Percentiles rank a stretch among this genome's conserved stretches.
phyloP scores from a whole-genome alignment of 768 basidiomycete genomes.

The Kwoniella mangroviensis region DNA sequence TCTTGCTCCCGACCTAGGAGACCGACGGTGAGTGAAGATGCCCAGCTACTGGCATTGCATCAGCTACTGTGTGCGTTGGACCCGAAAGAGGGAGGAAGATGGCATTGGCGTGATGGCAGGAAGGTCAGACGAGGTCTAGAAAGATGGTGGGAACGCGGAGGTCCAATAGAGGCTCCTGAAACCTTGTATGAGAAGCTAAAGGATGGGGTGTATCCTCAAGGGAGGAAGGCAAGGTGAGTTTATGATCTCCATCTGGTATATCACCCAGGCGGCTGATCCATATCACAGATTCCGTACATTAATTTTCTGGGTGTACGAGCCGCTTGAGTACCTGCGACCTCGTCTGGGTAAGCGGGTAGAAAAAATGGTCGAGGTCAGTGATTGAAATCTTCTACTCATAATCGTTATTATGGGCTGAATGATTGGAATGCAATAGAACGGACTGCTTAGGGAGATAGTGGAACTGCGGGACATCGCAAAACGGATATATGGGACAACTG shows the following conservation, averaged over 20 bases:
- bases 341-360: conserved; percentile 82
- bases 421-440: conserved; percentile 54
- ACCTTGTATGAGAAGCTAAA: conserved; percentile 50
- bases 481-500: conserved; percentile 41
- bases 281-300: conserved; percentile 74
- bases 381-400: not conserved
- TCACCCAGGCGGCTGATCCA: not conserved
- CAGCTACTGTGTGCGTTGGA: conserved; percentile 72
- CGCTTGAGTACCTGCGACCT: conserved; percentile 66
- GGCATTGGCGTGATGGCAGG: conserved; percentile 95
- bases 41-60: conserved; percentile 64
- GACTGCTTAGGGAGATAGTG: conserved; percentile 78
- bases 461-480: conserved; percentile 60
- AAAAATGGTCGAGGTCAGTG: conserved; percentile 79
- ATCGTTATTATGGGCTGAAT: not conserved
- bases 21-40: conserved; percentile 28
- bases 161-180: conserved; percentile 68
- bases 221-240: conserved; percentile 27
- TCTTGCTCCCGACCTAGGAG: not conserved
- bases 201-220: not conserved
- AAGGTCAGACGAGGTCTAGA: conserved; percentile 82
- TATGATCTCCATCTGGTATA: not conserved
- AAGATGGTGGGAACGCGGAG: conserved; percentile 74
- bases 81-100: conserved; percentile 72
- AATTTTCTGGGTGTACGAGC: conserved; percentile 88